Conservation (phyloP, 129 eudicot species). For the Ambrosia artemisiifolia region DNA sequence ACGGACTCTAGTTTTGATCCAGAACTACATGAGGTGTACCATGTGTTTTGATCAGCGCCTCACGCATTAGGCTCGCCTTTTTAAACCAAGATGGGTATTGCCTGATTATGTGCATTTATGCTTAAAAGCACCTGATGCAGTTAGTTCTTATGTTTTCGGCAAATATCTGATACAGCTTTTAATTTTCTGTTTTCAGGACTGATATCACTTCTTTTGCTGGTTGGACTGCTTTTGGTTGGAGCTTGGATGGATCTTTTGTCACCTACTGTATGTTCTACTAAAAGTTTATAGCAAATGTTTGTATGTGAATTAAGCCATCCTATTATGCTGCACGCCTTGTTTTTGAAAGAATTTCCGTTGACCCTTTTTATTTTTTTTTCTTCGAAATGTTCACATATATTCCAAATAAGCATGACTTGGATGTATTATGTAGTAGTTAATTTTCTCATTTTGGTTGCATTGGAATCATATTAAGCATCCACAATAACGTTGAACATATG, state of each 20-base stretch:
- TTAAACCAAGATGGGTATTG: background rate
- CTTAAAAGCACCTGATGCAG: background rate
- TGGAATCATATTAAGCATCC: constrained; percentile 2
- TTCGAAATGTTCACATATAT: background rate
- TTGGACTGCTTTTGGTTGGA: constrained; percentile 61
- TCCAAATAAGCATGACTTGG: background rate
- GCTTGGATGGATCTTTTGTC: constrained; percentile 56
- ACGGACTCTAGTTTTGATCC: too few relatives aligned
- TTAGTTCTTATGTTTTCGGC: background rate
- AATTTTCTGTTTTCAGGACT: constrained; percentile 46
- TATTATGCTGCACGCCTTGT: background rate
- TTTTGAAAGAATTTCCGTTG: background rate
- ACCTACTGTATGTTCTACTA: constrained; percentile 54
- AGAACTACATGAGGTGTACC: too few relatives aligned
- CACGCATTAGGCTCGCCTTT: too few relatives aligned
- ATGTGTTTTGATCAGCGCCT: too few relatives aligned
- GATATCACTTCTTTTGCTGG: constrained; percentile 56
- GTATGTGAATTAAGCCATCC: background rate
- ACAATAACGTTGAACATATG: background rate
- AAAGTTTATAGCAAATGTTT: background rate
- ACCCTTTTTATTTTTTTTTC: background rate
- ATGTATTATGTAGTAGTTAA: background rate
- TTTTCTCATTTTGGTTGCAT: background rate
- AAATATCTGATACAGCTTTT: background rate
- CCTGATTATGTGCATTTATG: background rate